Base-by-base conservation (phyloP, 805 yeast species). In the Wickerhamiella hasegawae region DNA sequence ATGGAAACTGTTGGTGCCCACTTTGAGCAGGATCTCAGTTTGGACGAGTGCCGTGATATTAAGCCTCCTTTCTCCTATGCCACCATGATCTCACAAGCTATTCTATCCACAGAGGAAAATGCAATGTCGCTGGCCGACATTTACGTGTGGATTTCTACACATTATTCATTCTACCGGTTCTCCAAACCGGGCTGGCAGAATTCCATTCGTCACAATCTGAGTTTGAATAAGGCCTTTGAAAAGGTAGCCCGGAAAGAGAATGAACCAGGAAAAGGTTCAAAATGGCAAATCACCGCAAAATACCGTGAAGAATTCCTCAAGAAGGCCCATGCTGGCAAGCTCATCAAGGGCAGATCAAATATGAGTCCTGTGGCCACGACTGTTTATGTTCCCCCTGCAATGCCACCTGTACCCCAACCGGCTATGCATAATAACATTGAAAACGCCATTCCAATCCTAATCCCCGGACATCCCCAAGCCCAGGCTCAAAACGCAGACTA, bases 231-330 rank as follows among this genome's bases (percentile, higher is more conserved):
- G 62, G 97, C 98, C 12, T 90, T 90, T 60, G 97, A 87, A 51
- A 90, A 90, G 59, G 96, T 87, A 17, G 95, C 97, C 28, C 69
- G 99, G 50, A 71, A 80, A 52, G 85, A 94, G 21, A 78, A 83
- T 55, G 97, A 90, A 59, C 96, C 97, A 0, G 98, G 99, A 14
- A 90, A 90, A 57, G 97, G 98, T 44, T 87, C 90, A 93, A 90
- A 90, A 59, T 90, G 99, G 99, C 92, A 84, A 59, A 85, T 90
- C 40, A 73, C 84, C 43, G 90, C 82, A 28, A 62, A 74, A 32
- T 87, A 79, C 54, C 76, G 78, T 48, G 75, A 74, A 31, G 98
- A 90, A 44, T 85, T 85, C 49, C 58, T 85, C 53, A 70, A 68
- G 45, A 81, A 84, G 60, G 74, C 85, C 59, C 71, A 71, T 40